A percentile compares a stretch with the other conserved stretches of the same genome.
Evolutionary conservation across 208 protist species (phyloP).

Genomic region (Leishmania gerbilli): DNA sequence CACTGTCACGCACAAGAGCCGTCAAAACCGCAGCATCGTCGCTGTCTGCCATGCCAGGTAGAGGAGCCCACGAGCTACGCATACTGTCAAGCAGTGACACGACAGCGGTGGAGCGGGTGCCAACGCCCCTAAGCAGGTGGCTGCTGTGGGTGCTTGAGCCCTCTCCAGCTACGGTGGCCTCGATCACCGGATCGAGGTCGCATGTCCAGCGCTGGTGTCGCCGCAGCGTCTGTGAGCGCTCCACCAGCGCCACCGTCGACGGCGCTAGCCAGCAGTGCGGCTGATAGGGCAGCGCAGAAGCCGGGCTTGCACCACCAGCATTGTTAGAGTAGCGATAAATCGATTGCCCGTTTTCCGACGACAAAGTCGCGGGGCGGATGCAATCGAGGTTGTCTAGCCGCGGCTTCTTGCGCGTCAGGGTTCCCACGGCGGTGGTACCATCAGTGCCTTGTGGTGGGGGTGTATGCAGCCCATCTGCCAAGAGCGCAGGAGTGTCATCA

Average conservation of each 20-base stretch:
- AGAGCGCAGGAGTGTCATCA: background rate
- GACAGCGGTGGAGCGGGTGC: background rate
- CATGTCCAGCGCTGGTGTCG: conserved; percentile 66
- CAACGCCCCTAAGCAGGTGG: background rate
- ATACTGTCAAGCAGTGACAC: background rate
- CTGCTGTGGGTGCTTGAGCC: background rate
- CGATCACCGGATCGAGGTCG: conserved; percentile 68
- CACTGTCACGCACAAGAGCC: conserved; percentile 26
- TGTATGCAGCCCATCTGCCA: background rate
- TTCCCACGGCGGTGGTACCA: background rate
- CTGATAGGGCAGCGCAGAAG: conserved; percentile 28
- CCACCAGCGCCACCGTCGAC: conserved; percentile 48
- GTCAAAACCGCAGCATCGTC: conserved; percentile 40
- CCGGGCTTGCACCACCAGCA: too few relatives aligned
- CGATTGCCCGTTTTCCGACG: background rate
- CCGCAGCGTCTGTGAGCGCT: conserved; percentile 46
- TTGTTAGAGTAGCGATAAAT: background rate
- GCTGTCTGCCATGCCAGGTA: background rate
- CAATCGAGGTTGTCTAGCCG: background rate
- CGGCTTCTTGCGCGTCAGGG: conserved; percentile 18
- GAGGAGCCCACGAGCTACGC: conserved; percentile 12
- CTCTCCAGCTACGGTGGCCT: conserved; percentile 41
- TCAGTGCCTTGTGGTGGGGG: background rate
- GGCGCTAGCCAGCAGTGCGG: conserved; percentile 62
- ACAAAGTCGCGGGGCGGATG: background rate